Base-by-base conservation (phyloP, 2,329 filamentous ascomycete genomes). In the Exophiala xenobiotica region DNA sequence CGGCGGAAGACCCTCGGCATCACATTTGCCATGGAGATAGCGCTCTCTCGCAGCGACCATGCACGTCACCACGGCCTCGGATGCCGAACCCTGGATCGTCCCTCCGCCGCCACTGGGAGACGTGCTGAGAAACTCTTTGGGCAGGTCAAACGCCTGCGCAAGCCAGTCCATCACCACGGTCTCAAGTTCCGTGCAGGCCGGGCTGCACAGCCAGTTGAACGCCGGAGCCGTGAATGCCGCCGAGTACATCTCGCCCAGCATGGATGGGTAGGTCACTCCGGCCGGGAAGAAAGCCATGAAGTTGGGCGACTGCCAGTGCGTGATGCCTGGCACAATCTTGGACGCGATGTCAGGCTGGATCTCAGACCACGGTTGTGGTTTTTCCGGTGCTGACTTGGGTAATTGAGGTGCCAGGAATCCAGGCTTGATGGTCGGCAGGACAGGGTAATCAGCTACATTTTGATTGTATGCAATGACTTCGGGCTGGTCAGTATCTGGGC, bases 271-370 rank as follows among this genome's bases (percentile, higher is more conserved):
- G 27, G 86, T 88, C 46, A 85, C 84, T 19, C 82, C 84, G 43
- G 89, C 89, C 1, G 92, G 88, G 72, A 93, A 97, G 77, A 95
- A 97, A 38, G 92, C 92, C 82, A 96, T 89, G 78, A 96, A 97
- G 66, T 92, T 90, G 12, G 90, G 92, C 2, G 85, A 89, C 67
- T 95, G 86, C 90, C 92, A 97, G 72, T 96, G 92, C 0, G 92
- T 96, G 48, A 97, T 77, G 4, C 92, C 92, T 0, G 92, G 92
- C 67, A 96, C 82, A 65, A 97, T 96, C 67, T 93, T 88, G 38
- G 79, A 74, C 62, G 91, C 86, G 45, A 97, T 84, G 67, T 97
- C 92, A 51, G 82, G 78, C 63, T 90, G 87, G 65, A 97, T 96
- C 46, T 81, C 76, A 18, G 77, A 72, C 88, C 91, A 96, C 65